Conservation (phyloP, 1,284 basidiomycete genomes). For the Sporisorium exsertum region DNA sequence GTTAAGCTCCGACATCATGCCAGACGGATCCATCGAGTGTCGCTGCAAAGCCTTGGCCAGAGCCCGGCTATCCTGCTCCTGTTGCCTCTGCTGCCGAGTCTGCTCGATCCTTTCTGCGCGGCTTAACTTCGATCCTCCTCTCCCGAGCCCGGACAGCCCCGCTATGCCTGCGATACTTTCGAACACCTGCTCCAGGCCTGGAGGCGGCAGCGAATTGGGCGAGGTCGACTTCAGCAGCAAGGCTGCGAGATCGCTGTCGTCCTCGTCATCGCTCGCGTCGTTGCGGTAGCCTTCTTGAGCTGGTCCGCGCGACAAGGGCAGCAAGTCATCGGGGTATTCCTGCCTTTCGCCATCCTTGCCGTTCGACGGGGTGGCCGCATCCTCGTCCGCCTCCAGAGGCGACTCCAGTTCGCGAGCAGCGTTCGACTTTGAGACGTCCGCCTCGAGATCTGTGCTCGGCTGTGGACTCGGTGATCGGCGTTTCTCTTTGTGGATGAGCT, state of each 20-base stretch:
- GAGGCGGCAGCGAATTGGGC: slow-evolving; percentile 55
- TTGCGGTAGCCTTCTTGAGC: not conserved
- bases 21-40: slow-evolving; percentile 31
- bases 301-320: not conserved
- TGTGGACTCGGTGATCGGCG: slow-evolving; percentile 36
- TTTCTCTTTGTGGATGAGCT: slow-evolving; percentile 50
- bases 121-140: slow-evolving; percentile 26
- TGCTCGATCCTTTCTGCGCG: slow-evolving; percentile 59
- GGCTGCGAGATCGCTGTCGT: slow-evolving; percentile 35
- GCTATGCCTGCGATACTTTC: slow-evolving; percentile 59
- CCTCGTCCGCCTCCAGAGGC: slow-evolving; percentile 58
- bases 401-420: slow-evolving; percentile 43
- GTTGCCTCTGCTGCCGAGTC: slow-evolving; percentile 31
- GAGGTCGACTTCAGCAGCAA: slow-evolving; percentile 52
- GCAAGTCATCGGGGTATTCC: not conserved
- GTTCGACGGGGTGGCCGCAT: slow-evolving; percentile 20
- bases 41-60: slow-evolving; percentile 17
- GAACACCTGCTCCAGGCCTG: slow-evolving; percentile 63
- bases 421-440: slow-evolving; percentile 14
- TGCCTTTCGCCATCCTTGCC: not conserved
- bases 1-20: slow-evolving; percentile 57
- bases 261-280: slow-evolving; percentile 26
- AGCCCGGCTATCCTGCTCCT: slow-evolving; percentile 23
- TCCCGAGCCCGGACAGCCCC: slow-evolving; percentile 10
- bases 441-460: slow-evolving; percentile 19